phyloP scores from a whole-genome alignment of 345 rosid species.

The Corchorus olitorius region DNA sequence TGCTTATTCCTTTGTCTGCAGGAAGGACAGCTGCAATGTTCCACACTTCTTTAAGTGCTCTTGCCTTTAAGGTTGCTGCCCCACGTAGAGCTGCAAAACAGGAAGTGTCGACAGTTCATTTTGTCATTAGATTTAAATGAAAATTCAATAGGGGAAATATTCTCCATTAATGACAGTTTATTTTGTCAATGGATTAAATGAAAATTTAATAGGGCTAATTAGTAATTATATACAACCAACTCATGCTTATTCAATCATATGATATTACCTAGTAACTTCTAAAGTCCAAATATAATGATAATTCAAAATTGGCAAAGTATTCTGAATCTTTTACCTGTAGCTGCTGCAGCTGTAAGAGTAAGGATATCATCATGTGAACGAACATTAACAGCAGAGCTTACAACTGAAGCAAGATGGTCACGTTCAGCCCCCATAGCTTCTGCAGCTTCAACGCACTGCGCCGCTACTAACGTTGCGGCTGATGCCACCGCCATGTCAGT shows the following conservation, averaged over 20 bases:
- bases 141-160: not conserved
- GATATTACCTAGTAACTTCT: not conserved
- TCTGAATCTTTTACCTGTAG: slow-evolving; percentile 73
- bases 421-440: slow-evolving; percentile 89
- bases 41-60: slow-evolving; percentile 82
- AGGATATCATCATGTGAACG: slow-evolving; percentile 80
- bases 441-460: slow-evolving; percentile 96
- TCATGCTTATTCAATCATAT: not conserved
- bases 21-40: slow-evolving; percentile 79
- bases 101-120: not conserved
- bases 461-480: slow-evolving; percentile 93
- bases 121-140: not conserved
- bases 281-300: too few species aligned
- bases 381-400: slow-evolving; percentile 91
- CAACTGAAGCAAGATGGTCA: slow-evolving; percentile 73
- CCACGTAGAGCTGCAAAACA: slow-evolving; percentile 74
- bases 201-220: not conserved
- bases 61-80: slow-evolving; percentile 90
- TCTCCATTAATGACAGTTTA: not conserved
- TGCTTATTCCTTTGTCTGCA: slow-evolving; percentile 58
- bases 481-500: slow-evolving; percentile 90
- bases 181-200: not conserved
- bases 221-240: not conserved
- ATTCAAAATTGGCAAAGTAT: too few species aligned
- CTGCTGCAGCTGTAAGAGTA: slow-evolving; percentile 96